Evolutionary conservation across 176 grass and related monocot genomes (phyloP), one percentile per base, ranked within the genome.

Genomic region (Melocanna baccifera): DNA sequence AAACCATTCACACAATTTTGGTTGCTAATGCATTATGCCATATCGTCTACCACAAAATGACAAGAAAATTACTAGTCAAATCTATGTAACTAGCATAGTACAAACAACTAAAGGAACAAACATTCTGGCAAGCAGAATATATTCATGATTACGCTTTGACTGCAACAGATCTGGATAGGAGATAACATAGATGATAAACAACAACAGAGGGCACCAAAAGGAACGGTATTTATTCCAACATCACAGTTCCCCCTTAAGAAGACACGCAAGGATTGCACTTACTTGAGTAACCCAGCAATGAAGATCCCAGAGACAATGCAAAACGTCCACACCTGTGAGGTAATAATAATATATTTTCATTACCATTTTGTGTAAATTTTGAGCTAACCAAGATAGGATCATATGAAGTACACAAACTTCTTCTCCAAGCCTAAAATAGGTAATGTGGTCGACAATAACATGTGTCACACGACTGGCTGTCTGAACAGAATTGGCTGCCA

Each of bases 301-400:
- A 93, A 88, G 75, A 91, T 97, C 41, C 92, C 92, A 12, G 59
- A 93, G 56, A 75, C 78, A 67, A 77, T 94, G 81, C 65, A 93
- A 67, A 94, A 97, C 62, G 87, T 97, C 62, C 86, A 94, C 64
- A 86, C 88, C 2, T 94, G 92, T 53, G 94, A 94, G 92, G 94
- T 97, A 92, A 79, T 61, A 71, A 46, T 26, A 30, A 65, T 71
- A 37, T 52, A 4, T 53, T 85, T 29, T 23, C 6, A 11, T 64
- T 86, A 77, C 56, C 36, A 32, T 40, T 37, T 18, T 29, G 40
- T 74, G 20, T 48, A 82, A 53, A 78, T 64, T 71, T 57, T 82
- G 39, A 89, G 40, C 22, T 75, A 50, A 51, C 32, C 0, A 25
- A 53, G 53, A 77, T 45, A 22, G 51, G 6, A 30, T 41, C 12